Conservation (phyloP, 1,284 basidiomycete species). For the Apiotrichum veenhuisii region DNA sequence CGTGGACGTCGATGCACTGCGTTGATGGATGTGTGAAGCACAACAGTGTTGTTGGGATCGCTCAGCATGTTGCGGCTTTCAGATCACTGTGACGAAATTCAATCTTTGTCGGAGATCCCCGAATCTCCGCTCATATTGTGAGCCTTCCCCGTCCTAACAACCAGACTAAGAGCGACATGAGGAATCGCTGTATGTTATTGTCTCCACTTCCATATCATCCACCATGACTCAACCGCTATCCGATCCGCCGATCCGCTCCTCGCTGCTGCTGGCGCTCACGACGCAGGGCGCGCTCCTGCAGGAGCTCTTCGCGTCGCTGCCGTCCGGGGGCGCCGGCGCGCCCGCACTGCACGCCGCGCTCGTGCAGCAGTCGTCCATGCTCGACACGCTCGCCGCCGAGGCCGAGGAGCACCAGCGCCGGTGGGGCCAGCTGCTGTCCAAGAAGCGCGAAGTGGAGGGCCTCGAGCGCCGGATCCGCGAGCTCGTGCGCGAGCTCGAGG, state of each 20-base stretch:
- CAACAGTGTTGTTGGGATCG: not conserved
- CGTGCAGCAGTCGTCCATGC: constrained; percentile 19
- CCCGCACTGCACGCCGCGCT: constrained; percentile 24
- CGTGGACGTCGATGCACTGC: not conserved
- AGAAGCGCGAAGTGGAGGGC: constrained; percentile 27
- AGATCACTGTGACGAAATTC: not conserved
- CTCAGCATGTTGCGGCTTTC: no score
- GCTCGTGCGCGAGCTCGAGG: constrained; percentile 28
- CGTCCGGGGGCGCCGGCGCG: constrained; percentile 7
- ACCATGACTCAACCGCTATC: constrained; percentile 5
- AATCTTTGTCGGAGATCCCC: not conserved
- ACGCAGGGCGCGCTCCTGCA: constrained; percentile 35
- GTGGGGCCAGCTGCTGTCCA: constrained; percentile 21
- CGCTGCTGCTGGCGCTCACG: constrained; percentile 36
- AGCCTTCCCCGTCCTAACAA: no score
- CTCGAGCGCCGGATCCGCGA: constrained; percentile 29
- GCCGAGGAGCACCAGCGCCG: constrained; percentile 33
- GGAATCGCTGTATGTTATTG: not conserved
- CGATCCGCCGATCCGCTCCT: constrained; percentile 24
- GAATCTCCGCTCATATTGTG: not conserved
- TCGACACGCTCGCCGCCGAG: constrained; percentile 25
- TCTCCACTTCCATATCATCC: not conserved
- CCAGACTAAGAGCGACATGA: no score
- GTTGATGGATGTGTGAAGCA: not conserved
- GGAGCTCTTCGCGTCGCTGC: constrained; percentile 32